Evolutionary conservation across 2,329 filamentous ascomycete genomes (phyloP).

Genomic region (Trichoderma sp.): DNA sequence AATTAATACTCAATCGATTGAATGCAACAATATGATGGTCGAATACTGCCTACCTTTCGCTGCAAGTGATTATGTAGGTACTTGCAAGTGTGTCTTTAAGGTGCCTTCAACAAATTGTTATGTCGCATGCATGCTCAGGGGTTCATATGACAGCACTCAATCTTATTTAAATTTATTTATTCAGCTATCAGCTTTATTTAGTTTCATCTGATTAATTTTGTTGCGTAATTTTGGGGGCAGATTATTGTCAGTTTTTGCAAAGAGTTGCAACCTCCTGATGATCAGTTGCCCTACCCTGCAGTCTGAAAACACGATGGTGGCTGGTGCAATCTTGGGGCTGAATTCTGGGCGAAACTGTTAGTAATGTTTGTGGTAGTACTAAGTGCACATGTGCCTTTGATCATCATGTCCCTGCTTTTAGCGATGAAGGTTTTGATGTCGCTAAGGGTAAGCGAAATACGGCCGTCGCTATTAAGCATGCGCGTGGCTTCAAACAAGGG

Average conservation of each 20-base stretch:
- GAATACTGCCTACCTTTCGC: too few species aligned
- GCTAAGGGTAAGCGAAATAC: constrained; percentile 16
- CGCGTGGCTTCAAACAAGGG: background rate
- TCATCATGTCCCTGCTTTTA: background rate
- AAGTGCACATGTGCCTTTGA: background rate
- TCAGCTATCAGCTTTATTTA: too few species aligned
- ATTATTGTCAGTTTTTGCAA: background rate
- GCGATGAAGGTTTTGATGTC: background rate
- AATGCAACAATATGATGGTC: background rate
- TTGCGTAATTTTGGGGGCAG: background rate
- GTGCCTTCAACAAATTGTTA: background rate
- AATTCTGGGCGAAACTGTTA: background rate
- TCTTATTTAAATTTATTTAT: background rate
- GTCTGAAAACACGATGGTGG: too few species aligned
- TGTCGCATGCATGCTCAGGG: background rate
- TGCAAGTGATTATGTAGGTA: too few species aligned
- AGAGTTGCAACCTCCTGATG: background rate
- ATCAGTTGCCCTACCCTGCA: background rate
- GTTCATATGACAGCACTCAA: accelerated
- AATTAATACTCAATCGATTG: background rate
- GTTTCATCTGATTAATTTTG: background rate
- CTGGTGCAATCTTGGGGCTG: background rate
- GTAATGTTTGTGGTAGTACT: background rate
- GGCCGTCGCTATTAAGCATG: background rate
- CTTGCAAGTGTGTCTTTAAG: background rate